phyloP scores from a whole-genome alignment of 2,329 filamentous ascomycete genomes.

The Neopestalotiopsis clavispora region DNA sequence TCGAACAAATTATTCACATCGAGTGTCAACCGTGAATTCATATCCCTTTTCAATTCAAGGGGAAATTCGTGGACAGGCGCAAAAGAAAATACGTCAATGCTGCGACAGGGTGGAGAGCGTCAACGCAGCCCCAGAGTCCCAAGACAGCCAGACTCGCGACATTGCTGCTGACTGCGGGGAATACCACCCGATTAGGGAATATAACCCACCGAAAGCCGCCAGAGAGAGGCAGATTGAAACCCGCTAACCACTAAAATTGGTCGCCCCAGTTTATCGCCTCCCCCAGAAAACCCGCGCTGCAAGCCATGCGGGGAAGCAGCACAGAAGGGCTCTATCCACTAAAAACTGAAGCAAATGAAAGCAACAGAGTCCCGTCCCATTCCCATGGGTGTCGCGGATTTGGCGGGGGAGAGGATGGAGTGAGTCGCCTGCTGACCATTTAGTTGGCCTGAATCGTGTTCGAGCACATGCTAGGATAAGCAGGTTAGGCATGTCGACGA shows the following conservation, averaged over 20 bases:
- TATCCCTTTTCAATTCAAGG: constrained; percentile 5
- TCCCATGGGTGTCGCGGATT: neutral
- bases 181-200: neutral
- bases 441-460: neutral
- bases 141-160: too few relatives aligned
- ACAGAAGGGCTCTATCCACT: neutral
- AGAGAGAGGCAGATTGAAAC: neutral
- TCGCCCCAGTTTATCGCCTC: neutral
- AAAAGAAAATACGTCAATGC: neutral
- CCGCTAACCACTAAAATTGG: neutral
- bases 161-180: neutral
- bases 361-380: neutral
- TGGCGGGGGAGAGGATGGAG: neutral
- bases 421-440: neutral
- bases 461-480: neutral
- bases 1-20: neutral
- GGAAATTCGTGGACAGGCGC: constrained; percentile 3
- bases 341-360: neutral
- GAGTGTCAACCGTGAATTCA: neutral
- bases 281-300: neutral
- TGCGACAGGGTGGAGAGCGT: neutral
- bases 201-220: neutral
- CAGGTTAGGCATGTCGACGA: neutral
- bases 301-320: neutral
- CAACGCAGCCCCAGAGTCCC: neutral